A percentile compares a stretch with the other conserved stretches of the same genome.
Conservation (phyloP, 2,329 filamentous ascomycete genomes). For the Didymella segeticola region DNA sequence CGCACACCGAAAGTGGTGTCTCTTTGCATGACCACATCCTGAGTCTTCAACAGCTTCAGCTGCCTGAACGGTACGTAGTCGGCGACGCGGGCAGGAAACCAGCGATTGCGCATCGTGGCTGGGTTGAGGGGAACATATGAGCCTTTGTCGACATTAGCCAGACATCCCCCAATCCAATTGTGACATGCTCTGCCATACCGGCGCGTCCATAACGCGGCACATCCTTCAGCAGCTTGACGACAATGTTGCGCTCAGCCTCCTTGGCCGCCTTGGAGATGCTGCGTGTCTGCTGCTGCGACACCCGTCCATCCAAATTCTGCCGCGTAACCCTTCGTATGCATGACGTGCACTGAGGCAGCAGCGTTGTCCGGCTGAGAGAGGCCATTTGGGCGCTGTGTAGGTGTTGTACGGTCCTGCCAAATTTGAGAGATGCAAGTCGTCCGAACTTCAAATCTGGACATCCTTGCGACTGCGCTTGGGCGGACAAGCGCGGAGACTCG, state of each 20-base stretch:
- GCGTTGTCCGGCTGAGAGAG: conserved; percentile 36
- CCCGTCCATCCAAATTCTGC: conserved; percentile 37
- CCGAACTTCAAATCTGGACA: conserved; percentile 31
- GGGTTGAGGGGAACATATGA: conserved; percentile 59
- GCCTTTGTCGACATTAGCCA: conserved; percentile 53
- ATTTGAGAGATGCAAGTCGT: conserved; percentile 25
- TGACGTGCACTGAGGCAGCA: conserved; percentile 50
- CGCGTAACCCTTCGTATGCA: conserved; percentile 46
- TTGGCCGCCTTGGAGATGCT: conserved; percentile 56
- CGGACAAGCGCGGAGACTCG: conserved; percentile 20
- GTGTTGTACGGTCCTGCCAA: conserved; percentile 13
- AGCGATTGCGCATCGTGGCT: conserved; percentile 62
- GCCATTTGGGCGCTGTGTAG: conserved; percentile 41
- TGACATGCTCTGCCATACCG: conserved; percentile 30
- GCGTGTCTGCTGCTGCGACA: conserved; percentile 49
- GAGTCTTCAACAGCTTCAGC: conserved; percentile 53
- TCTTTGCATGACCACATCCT: conserved; percentile 54
- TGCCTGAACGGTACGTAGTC: conserved; percentile 59
- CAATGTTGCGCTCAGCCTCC: conserved; percentile 50
- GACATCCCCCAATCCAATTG: conserved; percentile 2
- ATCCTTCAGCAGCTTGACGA: conserved; percentile 60
- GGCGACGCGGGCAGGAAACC: conserved; percentile 59
- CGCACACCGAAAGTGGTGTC: conserved; percentile 55
- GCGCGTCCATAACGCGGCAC: conserved; percentile 58
- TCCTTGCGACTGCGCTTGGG: conserved; percentile 30